Percentiles rank a stretch among this genome's conserved stretches.
Conservation (phyloP, 768 basidiomycete genomes). For the Scleroderma bovista region DNA sequence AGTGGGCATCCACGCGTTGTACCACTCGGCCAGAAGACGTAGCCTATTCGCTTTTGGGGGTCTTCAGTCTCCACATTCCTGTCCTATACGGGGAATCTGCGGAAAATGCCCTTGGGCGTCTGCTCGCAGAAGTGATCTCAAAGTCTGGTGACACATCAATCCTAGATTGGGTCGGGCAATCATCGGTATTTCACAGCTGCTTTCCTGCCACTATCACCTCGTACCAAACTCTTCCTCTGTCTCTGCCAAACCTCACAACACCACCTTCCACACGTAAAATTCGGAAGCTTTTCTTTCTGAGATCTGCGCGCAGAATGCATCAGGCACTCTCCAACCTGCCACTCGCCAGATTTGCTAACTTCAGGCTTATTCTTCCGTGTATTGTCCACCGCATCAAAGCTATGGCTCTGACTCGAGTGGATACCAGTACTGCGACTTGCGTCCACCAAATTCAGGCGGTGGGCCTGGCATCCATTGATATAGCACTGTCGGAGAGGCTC, state of each 20-base stretch:
- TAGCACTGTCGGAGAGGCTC: neutral
- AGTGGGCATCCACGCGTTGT: neutral
- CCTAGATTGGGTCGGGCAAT: constrained; percentile 8
- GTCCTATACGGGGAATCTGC: constrained; percentile 9
- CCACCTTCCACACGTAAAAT: too few species aligned
- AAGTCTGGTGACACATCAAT: constrained; percentile 1
- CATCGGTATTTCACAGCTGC: constrained; percentile 5
- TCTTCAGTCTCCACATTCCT: constrained; percentile 15
- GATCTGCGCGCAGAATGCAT: constrained; percentile 7
- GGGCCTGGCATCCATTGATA: neutral
- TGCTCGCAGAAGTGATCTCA: constrained; percentile 3
- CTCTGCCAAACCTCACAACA: neutral
- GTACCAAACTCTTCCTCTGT: neutral
- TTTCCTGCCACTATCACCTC: neutral
- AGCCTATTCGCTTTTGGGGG: neutral
- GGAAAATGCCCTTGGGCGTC: constrained; percentile 3
- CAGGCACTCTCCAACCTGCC: neutral
- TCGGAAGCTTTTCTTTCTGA: neutral
- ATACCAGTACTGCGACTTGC: neutral
- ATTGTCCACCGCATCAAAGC: neutral
- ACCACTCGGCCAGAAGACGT: neutral
- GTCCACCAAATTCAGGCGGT: neutral
- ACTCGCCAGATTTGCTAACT: neutral
- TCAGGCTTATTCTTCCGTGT: neutral
- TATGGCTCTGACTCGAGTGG: neutral